Evolutionary conservation across 768 basidiomycete genomes (phyloP).

Genomic region (Lactifluus pinguis): DNA sequence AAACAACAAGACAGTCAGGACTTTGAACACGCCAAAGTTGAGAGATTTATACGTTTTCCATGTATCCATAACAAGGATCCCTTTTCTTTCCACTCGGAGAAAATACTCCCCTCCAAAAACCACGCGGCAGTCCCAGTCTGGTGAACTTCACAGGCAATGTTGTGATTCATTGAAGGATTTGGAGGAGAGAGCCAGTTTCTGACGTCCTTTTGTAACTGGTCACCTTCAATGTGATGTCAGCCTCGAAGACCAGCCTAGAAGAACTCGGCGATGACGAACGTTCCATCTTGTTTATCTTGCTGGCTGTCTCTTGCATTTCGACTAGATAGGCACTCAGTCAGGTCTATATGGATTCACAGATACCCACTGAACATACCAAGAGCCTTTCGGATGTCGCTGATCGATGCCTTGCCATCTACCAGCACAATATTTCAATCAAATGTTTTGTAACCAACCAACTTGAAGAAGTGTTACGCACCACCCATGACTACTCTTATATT

Average conservation of each 20-base stretch:
- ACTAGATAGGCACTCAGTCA: background rate
- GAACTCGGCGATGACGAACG: background rate
- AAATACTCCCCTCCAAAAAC: background rate
- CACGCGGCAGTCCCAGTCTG: background rate
- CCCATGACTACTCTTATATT: background rate
- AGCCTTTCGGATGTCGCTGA: background rate
- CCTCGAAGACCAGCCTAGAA: no score
- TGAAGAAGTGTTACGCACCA: background rate
- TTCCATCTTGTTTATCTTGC: background rate
- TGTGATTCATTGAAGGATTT: background rate
- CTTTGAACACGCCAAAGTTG: no score
- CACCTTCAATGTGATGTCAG: background rate
- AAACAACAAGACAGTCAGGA: background rate
- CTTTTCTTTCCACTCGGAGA: background rate
- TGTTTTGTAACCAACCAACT: background rate
- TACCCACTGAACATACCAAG: background rate
- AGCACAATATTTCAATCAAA: background rate
- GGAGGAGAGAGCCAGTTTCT: constrained; percentile 1
- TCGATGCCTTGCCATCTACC: background rate
- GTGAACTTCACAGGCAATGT: background rate
- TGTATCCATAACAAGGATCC: constrained; percentile 8
- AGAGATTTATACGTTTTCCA: background rate
- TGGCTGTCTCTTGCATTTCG: background rate
- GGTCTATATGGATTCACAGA: background rate
- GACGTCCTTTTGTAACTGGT: background rate